phyloP scores from a whole-genome alignment of 2,329 filamentous ascomycete genomes.

The Hymenoscyphus repandus region DNA sequence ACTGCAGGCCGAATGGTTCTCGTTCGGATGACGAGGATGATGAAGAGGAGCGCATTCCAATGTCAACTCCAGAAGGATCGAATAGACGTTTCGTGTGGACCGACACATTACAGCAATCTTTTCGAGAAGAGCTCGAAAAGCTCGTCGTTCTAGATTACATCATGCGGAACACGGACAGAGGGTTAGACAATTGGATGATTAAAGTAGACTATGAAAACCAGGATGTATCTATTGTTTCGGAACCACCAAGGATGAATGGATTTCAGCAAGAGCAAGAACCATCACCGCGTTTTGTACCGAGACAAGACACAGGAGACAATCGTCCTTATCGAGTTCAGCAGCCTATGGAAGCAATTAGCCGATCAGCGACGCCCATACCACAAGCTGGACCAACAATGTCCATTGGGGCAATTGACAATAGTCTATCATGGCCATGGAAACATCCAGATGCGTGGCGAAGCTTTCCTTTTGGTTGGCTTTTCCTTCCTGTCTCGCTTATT shows the following conservation, averaged over 20 bases:
- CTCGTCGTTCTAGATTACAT: conserved; percentile 97
- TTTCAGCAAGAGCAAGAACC: conserved; percentile 44
- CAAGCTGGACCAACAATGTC: conserved; percentile 48
- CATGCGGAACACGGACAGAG: conserved; percentile 97
- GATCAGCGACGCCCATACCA: conserved; percentile 34
- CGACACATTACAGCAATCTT: conserved; percentile 79
- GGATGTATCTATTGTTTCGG: conserved; percentile 78
- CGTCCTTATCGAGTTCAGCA: conserved; percentile 74
- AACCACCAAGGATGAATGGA: conserved; percentile 66
- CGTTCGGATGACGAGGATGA: conserved; percentile 53
- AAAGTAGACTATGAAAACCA: conserved; percentile 84
- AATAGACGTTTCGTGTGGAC: conserved; percentile 70
- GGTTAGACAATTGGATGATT: conserved; percentile 99
- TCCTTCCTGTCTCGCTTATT: conserved; percentile 92
- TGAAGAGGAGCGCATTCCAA: conserved; percentile 47
- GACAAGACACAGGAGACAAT: conserved; percentile 35
- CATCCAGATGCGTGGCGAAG: conserved; percentile 69
- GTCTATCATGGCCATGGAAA: conserved; percentile 82
- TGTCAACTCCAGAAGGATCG: conserved; percentile 17
- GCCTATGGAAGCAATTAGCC: conserved; percentile 72
- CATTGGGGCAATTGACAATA: conserved; percentile 95
- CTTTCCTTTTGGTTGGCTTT: conserved; percentile 98
- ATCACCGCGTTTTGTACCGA: conserved; percentile 42
- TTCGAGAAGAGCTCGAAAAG: conserved; percentile 93
- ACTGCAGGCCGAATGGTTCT: conserved; percentile 60